Evolutionary conservation across 768 basidiomycete genomes (phyloP).

Genomic region (Auricularia heimuer): DNA sequence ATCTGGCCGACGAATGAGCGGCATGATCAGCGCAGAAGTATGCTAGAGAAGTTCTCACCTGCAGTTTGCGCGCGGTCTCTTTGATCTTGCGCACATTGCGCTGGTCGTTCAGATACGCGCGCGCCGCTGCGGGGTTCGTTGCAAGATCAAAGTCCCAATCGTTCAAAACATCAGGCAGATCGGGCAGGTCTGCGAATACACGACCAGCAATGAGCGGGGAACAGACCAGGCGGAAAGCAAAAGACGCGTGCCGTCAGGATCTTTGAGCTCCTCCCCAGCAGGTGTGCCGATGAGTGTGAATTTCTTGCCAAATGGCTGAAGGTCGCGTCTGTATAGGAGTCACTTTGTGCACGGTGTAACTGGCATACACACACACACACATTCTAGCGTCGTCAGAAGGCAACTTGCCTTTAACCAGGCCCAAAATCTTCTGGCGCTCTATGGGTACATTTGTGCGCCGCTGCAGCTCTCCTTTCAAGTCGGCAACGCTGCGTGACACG

Average conservation of each 20-base stretch:
- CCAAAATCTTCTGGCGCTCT: constrained; percentile 81
- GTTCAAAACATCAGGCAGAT: constrained; percentile 61
- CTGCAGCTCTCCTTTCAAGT: constrained; percentile 61
- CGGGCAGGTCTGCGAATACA: constrained; percentile 41
- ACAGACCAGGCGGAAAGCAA: not conserved
- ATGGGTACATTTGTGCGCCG: constrained; percentile 68
- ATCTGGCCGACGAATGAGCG: constrained; percentile 14
- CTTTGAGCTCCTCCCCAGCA: constrained; percentile 76
- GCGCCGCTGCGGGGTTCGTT: constrained; percentile 43
- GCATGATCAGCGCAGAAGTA: not conserved
- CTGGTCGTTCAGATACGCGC: constrained; percentile 60
- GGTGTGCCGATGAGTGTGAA: constrained; percentile 84
- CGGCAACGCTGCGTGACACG: constrained; percentile 50
- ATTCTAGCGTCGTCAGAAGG: constrained; percentile 66
- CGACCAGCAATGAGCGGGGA: too few relatives aligned
- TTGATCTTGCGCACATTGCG: constrained; percentile 75
- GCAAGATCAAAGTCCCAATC: constrained; percentile 78
- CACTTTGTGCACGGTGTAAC: not conserved
- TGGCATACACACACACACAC: constrained; percentile 22
- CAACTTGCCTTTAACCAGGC: constrained; percentile 73
- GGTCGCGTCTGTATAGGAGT: constrained; percentile 36
- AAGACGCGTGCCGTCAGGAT: constrained; percentile 45
- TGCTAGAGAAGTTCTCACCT: constrained; percentile 11
- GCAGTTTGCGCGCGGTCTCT: constrained; percentile 56
- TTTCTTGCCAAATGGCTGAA: constrained; percentile 56